Evolutionary conservation across 371 early-diverging fungal genomes (phyloP), one percentile per base, ranked within the genome.

Genomic region (Batrachochytrium dendrobatidis): DNA sequence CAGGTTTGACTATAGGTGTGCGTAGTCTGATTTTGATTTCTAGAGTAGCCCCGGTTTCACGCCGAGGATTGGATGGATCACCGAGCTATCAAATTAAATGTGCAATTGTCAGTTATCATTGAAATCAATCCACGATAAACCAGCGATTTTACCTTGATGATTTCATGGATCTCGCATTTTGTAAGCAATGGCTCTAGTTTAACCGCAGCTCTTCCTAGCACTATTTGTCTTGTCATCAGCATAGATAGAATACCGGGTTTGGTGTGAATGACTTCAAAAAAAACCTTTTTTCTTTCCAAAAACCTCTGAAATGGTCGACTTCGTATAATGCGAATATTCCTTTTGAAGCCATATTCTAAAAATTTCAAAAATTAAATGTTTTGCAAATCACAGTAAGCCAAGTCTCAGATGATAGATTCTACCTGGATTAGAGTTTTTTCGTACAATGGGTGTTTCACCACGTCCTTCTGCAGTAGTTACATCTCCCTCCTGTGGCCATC

Each of bases 401-500:
- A 54, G 17, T 24, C 43, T 18, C 28, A 26, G 25, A 43, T 22
- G 34, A 54, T n/a, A n/a, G n/a, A n/a, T 17, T 56, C 7, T 57
- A 77, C 80, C 80, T 55, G 85, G 83, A 34, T 72, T 65, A 35
- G 57, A 66, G 8, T 71, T 72, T 53, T 74, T 70, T 30, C 71
- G 62, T 15, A 80, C 74, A 1, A 75, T 67, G 5, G 70, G 67
- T 0, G 87, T 86, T 55, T 85, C 83, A 0, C 89, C 90, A 63
- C 86, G 86, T 30, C 81, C 84, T 33, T 69, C 70, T 15, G 55
- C 32, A 67, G 64, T 3, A 65, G 63, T 39, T 80, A 73, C 29
- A 77, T 66, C 54, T 77, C 73, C 79, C 56, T 83, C 85, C 1
- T 79, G 74, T 7, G 87, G 88, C 87, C 88, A 87, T 25, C 88